Percentiles rank a stretch among this genome's conserved stretches.
These are phyloP conservation scores for Avena sativa DNA, from an alignment of 176 grass and related monocot genomes.

Conservation along the genomic window DNA sequence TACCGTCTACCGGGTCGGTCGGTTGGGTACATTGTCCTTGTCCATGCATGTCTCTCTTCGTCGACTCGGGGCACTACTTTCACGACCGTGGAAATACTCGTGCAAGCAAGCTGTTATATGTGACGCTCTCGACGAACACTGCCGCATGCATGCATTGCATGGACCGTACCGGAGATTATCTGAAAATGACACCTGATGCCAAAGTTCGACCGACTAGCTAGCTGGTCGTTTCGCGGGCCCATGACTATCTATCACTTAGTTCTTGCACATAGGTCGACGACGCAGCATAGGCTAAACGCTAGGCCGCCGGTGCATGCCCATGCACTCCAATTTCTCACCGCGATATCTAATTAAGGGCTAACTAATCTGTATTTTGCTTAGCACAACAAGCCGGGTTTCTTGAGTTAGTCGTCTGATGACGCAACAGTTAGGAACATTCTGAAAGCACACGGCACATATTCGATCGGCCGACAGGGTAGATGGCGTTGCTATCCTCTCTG, in stretches of 20 bases:
- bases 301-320: no score
- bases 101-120: neutral
- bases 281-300: no score
- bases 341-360: no score
- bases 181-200: neutral
- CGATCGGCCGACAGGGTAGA: neutral
- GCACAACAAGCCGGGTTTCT: neutral
- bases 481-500: neutral
- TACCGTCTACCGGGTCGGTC: neutral
- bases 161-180: neutral
- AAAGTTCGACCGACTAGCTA: no score
- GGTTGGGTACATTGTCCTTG: slow-evolving; percentile 29
- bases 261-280: no score
- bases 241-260: no score
- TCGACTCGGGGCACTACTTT: neutral
- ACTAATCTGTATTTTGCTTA: neutral
- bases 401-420: neutral
- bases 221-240: no score
- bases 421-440: neutral
- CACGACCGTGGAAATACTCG: neutral
- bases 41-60: neutral
- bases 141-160: neutral
- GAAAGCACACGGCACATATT: neutral
- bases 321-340: no score
- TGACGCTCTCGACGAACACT: no score